Base-by-base conservation (phyloP, 331 rosid species). In the Phaseolus coccineus region DNA sequence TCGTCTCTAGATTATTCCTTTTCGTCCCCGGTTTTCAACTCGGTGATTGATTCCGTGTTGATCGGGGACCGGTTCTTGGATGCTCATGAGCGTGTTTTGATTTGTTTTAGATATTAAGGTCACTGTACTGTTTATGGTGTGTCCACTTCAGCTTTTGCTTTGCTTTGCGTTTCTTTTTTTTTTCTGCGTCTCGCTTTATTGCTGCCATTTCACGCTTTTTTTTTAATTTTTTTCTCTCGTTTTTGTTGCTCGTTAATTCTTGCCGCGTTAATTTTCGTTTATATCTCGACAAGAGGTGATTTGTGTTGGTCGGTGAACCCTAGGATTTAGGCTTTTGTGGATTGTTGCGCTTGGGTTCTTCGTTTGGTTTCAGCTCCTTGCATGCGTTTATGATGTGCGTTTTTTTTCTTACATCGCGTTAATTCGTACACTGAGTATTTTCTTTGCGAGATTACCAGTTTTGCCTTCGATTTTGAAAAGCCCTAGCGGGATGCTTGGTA, bases 61-160 rank as follows among this genome's bases (percentile, higher is more conserved):
- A 73, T 84, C 82, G 84, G 83, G 66, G 39, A 58, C 56, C 25
- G 24, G 70, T 37, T 37, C 53, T 77, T 68, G 44, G 81, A 82
- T 85, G 33, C 59, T 80, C 63, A 76, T 59, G 52, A 85, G 80
- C 68, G 24, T 83, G 76, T 72, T 67, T 87, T 77, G 28, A 69
- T 83, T 69, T 77, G 13, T 79, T 82, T 48, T 27, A 68, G 83
- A 79, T 70, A 78, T 86, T 84, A 77, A 83, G 86, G 88, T 90
- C 84, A 72, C 75, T 86, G 88, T 76, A 87, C 92, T 89, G 94
- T 87, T 84, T 84, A 81, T 64, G 68, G 89, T 76, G 85, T 84
- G 89, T 82, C 87, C 88, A 84, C 87, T 80, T 81, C 87, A 84
- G 87, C 83, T 79, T 82, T 86, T 84, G 62, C 85, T 82, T 86